phyloP scores from a whole-genome alignment of 768 basidiomycete species.

The Suillus occidentalis region DNA sequence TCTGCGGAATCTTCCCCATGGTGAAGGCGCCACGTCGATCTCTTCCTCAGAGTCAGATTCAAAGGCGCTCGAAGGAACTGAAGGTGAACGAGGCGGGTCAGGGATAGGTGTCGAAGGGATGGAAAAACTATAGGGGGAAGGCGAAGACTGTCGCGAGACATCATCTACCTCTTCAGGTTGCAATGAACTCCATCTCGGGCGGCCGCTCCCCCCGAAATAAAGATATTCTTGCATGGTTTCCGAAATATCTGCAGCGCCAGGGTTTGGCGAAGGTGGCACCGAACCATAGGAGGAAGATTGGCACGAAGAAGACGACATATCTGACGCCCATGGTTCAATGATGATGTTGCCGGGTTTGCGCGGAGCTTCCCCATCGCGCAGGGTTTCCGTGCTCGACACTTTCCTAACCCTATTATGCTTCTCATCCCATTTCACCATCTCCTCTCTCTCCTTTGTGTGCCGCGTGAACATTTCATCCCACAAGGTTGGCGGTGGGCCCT shows the following conservation, averaged over 20 bases:
- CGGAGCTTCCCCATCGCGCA: conserved; percentile 26
- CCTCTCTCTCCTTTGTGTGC: conserved; percentile 58
- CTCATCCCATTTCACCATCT: conserved; percentile 53
- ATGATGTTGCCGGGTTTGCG: conserved; percentile 15
- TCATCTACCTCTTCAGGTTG: background rate
- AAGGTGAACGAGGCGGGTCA: conserved; percentile 19
- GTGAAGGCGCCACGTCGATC: background rate
- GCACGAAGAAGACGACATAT: conserved; percentile 13
- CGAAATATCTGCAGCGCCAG: conserved; percentile 5
- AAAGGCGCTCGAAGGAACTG: conserved; percentile 8
- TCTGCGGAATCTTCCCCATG: background rate
- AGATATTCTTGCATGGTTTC: conserved; percentile 15
- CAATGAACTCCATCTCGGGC: conserved; percentile 12
- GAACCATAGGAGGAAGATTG: conserved; percentile 21
- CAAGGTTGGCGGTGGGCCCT: conserved; percentile 36
- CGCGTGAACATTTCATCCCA: conserved; percentile 67
- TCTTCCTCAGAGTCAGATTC: conserved; percentile 20
- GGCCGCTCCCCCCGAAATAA: conserved; percentile 4
- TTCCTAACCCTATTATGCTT: conserved; percentile 29
- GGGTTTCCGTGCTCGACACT: conserved; percentile 43
- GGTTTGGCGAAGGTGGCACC: conserved; percentile 21
- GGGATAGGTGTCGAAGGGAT: conserved; percentile 16
- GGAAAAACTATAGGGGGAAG: conserved; percentile 28
- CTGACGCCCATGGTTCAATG: conserved; percentile 7
- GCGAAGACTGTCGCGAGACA: conserved; percentile 2